phyloP scores from a whole-genome alignment of 306 rosid genomes.

The Cicer arietinum region DNA sequence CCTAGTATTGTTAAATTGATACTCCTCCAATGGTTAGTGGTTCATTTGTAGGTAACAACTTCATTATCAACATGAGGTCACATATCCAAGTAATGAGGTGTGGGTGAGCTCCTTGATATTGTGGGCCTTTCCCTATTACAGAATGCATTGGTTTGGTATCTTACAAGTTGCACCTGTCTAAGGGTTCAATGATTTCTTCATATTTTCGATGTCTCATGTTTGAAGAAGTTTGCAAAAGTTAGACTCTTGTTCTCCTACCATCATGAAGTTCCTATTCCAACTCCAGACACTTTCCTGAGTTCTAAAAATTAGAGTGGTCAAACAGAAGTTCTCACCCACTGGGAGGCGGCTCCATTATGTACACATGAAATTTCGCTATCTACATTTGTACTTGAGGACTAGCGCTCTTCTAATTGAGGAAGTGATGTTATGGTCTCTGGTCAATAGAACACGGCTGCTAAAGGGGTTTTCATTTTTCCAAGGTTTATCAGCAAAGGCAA shows the following conservation, averaged over 20 bases:
- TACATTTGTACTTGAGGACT: not conserved
- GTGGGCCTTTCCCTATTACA: not conserved
- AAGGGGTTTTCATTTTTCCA: not conserved
- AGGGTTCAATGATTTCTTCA: conserved; percentile 1
- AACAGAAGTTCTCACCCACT: not conserved
- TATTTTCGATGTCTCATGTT: not conserved
- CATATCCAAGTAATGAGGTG: not conserved
- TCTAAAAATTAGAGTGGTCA: not conserved
- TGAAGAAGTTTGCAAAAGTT: not conserved
- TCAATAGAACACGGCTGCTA: not conserved
- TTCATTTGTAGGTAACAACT: not conserved
- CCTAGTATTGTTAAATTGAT: not conserved
- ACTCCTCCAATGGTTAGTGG: conserved; percentile 3
- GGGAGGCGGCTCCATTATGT: not conserved
- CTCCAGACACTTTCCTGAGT: not conserved
- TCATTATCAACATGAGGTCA: conserved; percentile 20
- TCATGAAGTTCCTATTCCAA: not conserved
- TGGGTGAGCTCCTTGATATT: not conserved
- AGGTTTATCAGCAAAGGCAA: conserved; percentile 2
- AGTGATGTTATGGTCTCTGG: not conserved
- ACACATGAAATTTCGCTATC: not conserved
- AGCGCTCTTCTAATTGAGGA: not conserved
- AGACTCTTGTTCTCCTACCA: not conserved
- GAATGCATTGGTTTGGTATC: conserved; percentile 3
- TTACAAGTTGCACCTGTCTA: conserved; percentile 3